phyloP scores from a whole-genome alignment of 257 asterid species.

The Plectranthus barbatus region DNA sequence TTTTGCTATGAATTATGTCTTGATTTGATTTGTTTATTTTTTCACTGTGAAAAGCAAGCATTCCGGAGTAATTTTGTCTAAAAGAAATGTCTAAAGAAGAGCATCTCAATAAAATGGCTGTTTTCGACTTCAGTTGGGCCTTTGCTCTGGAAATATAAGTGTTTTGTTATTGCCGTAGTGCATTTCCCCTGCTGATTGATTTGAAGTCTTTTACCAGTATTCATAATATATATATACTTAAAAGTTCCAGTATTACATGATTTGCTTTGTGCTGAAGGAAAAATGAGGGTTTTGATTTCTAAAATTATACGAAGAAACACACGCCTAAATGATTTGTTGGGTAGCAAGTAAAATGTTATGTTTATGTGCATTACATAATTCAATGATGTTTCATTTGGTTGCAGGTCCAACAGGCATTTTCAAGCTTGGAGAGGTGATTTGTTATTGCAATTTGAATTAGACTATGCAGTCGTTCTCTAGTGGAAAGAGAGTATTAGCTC shows the following conservation, averaged over 20 bases:
- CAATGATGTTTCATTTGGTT: conserved; percentile 10
- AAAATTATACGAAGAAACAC: neutral
- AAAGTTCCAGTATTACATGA: neutral
- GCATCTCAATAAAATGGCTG: neutral
- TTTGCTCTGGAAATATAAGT: neutral
- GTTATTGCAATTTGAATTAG: conserved; percentile 9
- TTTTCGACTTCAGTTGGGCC: neutral
- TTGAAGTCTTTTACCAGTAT: neutral
- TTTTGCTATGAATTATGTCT: neutral
- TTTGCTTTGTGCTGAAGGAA: neutral
- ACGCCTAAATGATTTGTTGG: too few species aligned
- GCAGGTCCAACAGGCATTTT: conserved; percentile 73
- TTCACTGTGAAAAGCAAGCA: neutral
- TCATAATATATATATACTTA: neutral
- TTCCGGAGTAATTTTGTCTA: neutral
- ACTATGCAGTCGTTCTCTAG: conserved; percentile 9
- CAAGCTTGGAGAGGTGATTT: conserved; percentile 70
- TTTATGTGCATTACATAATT: neutral
- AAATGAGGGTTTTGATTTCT: neutral
- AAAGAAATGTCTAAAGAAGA: neutral
- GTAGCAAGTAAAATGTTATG: neutral
- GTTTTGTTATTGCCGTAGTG: neutral
- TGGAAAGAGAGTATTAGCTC: neutral
- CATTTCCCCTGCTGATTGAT: neutral
- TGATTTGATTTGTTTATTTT: too few species aligned